A percentile compares a stretch with the other conserved stretches of the same genome.
Evolutionary conservation across 306 rosid genomes (phyloP).

Genomic region (Senna tora): DNA sequence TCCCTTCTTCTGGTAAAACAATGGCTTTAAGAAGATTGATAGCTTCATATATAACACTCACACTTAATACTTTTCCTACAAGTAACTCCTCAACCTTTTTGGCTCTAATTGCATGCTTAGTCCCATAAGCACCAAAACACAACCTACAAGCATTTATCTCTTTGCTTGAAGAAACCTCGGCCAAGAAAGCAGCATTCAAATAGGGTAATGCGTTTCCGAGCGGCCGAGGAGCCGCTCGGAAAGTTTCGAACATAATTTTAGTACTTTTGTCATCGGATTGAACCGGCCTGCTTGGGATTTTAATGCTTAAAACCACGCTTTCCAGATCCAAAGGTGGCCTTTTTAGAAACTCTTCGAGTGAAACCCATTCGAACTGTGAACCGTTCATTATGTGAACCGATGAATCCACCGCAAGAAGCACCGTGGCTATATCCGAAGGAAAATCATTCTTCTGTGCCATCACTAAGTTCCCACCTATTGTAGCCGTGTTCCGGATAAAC

Average conservation of each 20-base stretch:
- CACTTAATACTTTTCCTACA: slow-evolving; percentile 47
- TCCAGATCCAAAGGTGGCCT: slow-evolving; percentile 59
- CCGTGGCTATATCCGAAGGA: slow-evolving; percentile 79
- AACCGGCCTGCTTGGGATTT: slow-evolving; percentile 72
- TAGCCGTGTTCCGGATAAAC: slow-evolving; percentile 74
- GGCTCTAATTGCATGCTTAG: slow-evolving; percentile 66
- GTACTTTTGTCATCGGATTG: slow-evolving; percentile 18
- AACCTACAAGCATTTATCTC: slow-evolving; percentile 48
- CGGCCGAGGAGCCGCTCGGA: slow-evolving; percentile 80
- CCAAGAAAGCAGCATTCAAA: slow-evolving; percentile 82
- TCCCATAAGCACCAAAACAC: slow-evolving; percentile 68
- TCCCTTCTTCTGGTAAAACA: slow-evolving; percentile 64
- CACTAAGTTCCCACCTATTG: slow-evolving; percentile 83
- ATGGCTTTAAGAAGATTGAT: slow-evolving; percentile 40
- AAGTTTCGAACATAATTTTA: slow-evolving; percentile 64
- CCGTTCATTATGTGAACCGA: slow-evolving; percentile 62
- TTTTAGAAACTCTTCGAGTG: slow-evolving; percentile 70
- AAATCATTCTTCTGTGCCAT: slow-evolving; percentile 76
- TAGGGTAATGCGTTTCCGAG: slow-evolving; percentile 78
- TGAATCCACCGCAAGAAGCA: slow-evolving; percentile 73
- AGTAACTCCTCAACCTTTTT: slow-evolving; percentile 51
- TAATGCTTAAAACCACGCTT: slow-evolving; percentile 61
- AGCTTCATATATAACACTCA: slow-evolving; percentile 49
- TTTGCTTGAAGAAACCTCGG: slow-evolving; percentile 47
- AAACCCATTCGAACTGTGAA: slow-evolving; percentile 49